These are phyloP conservation scores for Tagetes patula DNA, from an alignment of 129 eudicot species.

Conservation along the genomic window DNA sequence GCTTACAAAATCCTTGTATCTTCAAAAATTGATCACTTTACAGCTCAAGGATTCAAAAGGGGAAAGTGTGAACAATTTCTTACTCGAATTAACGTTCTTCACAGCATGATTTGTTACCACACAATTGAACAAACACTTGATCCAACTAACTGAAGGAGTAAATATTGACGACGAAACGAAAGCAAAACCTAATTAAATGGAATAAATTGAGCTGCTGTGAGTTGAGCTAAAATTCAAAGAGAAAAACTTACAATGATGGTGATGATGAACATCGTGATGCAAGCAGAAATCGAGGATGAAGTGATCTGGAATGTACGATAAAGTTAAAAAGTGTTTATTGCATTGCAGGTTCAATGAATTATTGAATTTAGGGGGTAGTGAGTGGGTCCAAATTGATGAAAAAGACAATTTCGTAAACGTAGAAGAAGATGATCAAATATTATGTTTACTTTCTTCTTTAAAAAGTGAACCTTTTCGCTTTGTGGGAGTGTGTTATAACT, in stretches of 20 bases:
- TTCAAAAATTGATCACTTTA: conserved; percentile 4
- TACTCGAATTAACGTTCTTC: conserved; percentile 1
- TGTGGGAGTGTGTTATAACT: too few relatives aligned
- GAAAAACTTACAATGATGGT: conserved; percentile 19
- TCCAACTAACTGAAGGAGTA: not conserved
- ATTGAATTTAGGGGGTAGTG: conserved; percentile 1
- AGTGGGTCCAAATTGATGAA: conserved; percentile 21
- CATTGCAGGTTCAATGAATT: conserved; percentile 39
- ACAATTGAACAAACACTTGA: conserved; percentile 3
- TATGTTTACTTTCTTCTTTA: too few relatives aligned
- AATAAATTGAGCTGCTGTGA: not conserved
- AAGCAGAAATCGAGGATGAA: not conserved
- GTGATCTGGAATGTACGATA: conserved; percentile 22
- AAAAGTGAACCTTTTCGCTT: too few relatives aligned
- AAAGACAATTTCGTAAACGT: conserved; percentile 29
- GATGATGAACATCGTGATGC: conserved; percentile 11
- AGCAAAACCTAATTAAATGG: not conserved
- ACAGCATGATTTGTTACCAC: not conserved
- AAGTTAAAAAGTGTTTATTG: conserved; percentile 6
- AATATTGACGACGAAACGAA: not conserved
- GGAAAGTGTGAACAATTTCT: conserved; percentile 7
- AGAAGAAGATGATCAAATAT: not conserved
- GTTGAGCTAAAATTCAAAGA: not conserved
- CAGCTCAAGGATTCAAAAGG: conserved; percentile 15
- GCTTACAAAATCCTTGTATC: conserved; percentile 10